These are phyloP conservation scores for Symbiodinium pilosum DNA, from an alignment of 73 alveolate species.

Conservation along the genomic window DNA sequence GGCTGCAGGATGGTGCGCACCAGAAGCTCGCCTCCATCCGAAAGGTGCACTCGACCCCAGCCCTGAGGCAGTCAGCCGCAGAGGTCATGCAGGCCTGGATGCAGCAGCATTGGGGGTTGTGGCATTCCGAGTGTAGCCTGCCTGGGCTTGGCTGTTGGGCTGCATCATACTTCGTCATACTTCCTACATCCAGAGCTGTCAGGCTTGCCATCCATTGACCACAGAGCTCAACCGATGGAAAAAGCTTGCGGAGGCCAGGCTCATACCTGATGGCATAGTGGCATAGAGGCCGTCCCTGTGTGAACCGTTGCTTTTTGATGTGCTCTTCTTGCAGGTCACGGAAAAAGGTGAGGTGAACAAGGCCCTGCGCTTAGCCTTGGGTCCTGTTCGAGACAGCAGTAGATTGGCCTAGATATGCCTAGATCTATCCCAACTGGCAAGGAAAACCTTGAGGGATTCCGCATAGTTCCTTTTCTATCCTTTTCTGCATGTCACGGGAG, in stretches of 20 bases:
- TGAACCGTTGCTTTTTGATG: no score
- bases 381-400: no score
- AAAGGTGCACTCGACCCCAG: conserved; percentile 38
- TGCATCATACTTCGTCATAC: neutral
- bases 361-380: neutral
- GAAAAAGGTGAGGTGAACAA: conserved; percentile 65
- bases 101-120: neutral
- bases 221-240: conserved; percentile 71
- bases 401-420: no score
- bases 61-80: conserved; percentile 61
- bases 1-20: conserved; percentile 71
- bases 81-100: conserved; percentile 61
- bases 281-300: neutral
- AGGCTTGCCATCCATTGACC: conserved; percentile 84
- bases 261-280: neutral
- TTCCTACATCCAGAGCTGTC: neutral
- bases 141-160: neutral
- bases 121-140: neutral
- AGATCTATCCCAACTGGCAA: no score
- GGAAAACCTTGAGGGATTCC: no score
- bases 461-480: neutral
- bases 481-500: neutral
- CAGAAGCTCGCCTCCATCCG: conserved; percentile 55
- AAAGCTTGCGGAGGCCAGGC: conserved; percentile 45
- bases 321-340: conserved; percentile 2